These are phyloP conservation scores for Elaeagnus macrophylla DNA, from an alignment of 306 rosid species.

Conservation along the genomic window DNA sequence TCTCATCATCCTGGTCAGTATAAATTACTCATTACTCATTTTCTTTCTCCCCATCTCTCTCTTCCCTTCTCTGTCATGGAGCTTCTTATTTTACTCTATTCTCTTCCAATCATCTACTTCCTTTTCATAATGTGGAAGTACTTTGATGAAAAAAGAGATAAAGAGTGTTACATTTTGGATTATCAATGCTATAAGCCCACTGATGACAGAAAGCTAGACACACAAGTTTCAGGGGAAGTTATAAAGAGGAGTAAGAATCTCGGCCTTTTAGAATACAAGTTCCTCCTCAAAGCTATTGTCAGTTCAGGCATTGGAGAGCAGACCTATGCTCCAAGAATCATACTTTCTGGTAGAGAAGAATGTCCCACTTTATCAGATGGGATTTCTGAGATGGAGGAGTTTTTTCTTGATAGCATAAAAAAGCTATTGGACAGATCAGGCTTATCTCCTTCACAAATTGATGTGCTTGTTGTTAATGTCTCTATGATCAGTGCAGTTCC, in stretches of 20 bases:
- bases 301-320: slow-evolving; percentile 64
- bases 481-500: slow-evolving; percentile 60
- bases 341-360: slow-evolving; percentile 43
- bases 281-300: slow-evolving; percentile 55
- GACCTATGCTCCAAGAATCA: slow-evolving; percentile 57
- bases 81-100: too few relatives aligned
- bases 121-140: background rate
- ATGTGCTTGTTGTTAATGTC: slow-evolving; percentile 65
- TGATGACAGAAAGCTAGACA: slow-evolving; percentile 39
- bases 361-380: slow-evolving; percentile 29
- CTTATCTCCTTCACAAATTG: slow-evolving; percentile 44
- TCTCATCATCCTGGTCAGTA: too few relatives aligned
- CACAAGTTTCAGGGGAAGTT: slow-evolving; percentile 29
- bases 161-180: background rate
- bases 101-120: background rate
- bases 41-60: too few relatives aligned
- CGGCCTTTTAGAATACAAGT: slow-evolving; percentile 53
- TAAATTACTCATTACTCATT: too few relatives aligned
- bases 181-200: slow-evolving; percentile 29
- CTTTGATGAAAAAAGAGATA: background rate
- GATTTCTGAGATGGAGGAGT: slow-evolving; percentile 46
- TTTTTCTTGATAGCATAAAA: slow-evolving; percentile 54
- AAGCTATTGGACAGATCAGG: slow-evolving; percentile 34
- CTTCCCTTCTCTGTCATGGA: too few relatives aligned
- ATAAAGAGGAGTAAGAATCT: slow-evolving; percentile 41